Evolutionary conservation across 257 asterid species (phyloP), one percentile per base, ranked within the genome.

Genomic region (Asclepias syriaca): DNA sequence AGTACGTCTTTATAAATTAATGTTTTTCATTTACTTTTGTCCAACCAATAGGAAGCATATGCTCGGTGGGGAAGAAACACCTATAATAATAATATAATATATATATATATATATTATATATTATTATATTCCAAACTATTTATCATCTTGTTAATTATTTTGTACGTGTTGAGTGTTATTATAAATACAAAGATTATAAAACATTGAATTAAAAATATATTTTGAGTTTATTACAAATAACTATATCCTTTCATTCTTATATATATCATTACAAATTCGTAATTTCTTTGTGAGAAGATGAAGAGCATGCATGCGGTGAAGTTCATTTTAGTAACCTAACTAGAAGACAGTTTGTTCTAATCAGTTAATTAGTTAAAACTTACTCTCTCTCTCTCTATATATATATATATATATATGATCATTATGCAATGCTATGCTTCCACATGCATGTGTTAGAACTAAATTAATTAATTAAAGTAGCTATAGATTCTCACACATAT

Each of bases 41-140:
- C 80, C 68, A 57, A 67, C 54, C 24, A 60, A 34, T 70, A 58
- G 77, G 87, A 83, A 78, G 73, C 89, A 81, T 81, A 71, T 85
- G 87, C 78, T 68, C 79, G 85, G 88, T 83, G 80, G 88, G 81
- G 71, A 21, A 76, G 84, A 80, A 79, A 81, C 91, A 87, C 13
- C 27, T 24, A 3, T n/a, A n/a, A n/a, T n/a, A n/a, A n/a, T n/a
- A n/a, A n/a, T n/a, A n/a, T n/a, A n/a, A n/a, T n/a, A 34, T 34
- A 34, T 34, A 34, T 34, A 34, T 34, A 34, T 34, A 34, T 34
- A 34, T 34, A 34, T 34, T 34, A 34, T 34, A 34, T 34, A 34
- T 34, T n/a, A n/a, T n/a, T n/a, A 34, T 34, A 34, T 34, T 34
- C 5, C 39, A 4, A 34, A 34, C 39, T 34, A 29, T 1, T 29